These are phyloP conservation scores for Suillus placidus DNA, from an alignment of 768 basidiomycete species.

Conservation along the genomic window DNA sequence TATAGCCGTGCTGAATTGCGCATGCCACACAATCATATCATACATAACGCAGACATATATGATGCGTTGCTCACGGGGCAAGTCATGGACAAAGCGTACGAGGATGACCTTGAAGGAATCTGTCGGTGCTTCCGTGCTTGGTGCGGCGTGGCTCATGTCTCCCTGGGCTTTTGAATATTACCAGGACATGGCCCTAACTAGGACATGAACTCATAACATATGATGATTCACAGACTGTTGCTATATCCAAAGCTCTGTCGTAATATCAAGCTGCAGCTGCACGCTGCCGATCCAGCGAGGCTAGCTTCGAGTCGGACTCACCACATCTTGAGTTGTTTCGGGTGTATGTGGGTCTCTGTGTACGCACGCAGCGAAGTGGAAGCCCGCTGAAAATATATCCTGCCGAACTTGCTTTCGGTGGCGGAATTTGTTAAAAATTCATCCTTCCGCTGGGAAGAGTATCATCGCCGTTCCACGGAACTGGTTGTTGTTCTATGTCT, in stretches of 20 bases:
- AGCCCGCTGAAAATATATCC: background rate
- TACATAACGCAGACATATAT: background rate
- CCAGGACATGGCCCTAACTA: background rate
- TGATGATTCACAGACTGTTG: background rate
- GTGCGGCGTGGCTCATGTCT: conserved; percentile 13
- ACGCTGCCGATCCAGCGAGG: background rate
- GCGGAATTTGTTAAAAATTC: background rate
- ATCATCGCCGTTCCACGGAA: background rate
- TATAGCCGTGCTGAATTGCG: background rate
- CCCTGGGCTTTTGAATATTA: conserved; percentile 3
- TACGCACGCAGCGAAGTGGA: conserved; percentile 11
- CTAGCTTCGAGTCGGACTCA: conserved; percentile 12
- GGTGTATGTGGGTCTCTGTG: conserved; percentile 9
- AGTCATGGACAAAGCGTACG: conserved; percentile 12
- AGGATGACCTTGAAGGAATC: conserved; percentile 1
- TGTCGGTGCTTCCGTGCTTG: conserved; percentile 18
- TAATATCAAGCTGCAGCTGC: background rate
- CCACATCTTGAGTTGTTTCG: background rate
- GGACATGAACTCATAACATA: background rate
- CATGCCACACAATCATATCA: background rate
- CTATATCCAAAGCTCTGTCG: background rate
- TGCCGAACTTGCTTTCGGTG: background rate
- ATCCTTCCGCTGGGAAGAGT: background rate
- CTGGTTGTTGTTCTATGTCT: background rate
- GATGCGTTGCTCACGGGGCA: conserved; percentile 4